Evolutionary conservation across 306 rosid species (phyloP), one percentile per base, ranked within the genome.

Genomic region (Hippophae rhamnoides): DNA sequence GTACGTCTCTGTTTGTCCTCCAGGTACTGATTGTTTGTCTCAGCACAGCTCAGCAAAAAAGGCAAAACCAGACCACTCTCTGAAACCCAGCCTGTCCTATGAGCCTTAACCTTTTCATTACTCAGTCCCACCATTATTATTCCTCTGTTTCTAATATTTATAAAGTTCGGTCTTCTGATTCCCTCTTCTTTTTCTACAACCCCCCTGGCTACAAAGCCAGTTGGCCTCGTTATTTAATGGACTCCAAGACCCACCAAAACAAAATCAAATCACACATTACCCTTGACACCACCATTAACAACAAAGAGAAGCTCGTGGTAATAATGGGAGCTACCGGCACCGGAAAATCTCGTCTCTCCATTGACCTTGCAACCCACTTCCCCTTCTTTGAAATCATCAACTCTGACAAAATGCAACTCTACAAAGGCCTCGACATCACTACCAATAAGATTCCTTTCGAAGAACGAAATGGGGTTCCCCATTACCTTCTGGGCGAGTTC

Each of bases 341-440:
- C 55, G 96, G 96, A 1, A 92, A 92, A 57, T 81, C 98, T 1
- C 74, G 80, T 5, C 93, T 92, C 41, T 92, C 98, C 61, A 44
- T 92, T 52, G 98, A 92, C 62, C 81, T 92, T 25, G 89, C 96
- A 57, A 54, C 79, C 10, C 86, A 57, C 26, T 88, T 74, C 76
- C 74, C 81, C 26, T 67, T 12, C 26, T 72, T 78, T 3, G 99
- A 92, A 57, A 72, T 92, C 69, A 72, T 92, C 59, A 92, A 87
- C 85, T 82, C 87, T 5, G 99, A 92, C 70, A 92, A 88, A 80
- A 88, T 92, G 74, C 96, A 92, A 65, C 79, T 92, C 44, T 92
- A 83, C 77, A 52, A 43, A 1, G 96, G 93, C 52, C 90, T 92
- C 51, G 95, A 88, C 40, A 82, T 79, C 58, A 84, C 95, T 64